Percentiles rank a stretch among this genome's conserved stretches.
phyloP scores from a whole-genome alignment of 1,284 basidiomycete species.

The Heterobasidion occidentale region DNA sequence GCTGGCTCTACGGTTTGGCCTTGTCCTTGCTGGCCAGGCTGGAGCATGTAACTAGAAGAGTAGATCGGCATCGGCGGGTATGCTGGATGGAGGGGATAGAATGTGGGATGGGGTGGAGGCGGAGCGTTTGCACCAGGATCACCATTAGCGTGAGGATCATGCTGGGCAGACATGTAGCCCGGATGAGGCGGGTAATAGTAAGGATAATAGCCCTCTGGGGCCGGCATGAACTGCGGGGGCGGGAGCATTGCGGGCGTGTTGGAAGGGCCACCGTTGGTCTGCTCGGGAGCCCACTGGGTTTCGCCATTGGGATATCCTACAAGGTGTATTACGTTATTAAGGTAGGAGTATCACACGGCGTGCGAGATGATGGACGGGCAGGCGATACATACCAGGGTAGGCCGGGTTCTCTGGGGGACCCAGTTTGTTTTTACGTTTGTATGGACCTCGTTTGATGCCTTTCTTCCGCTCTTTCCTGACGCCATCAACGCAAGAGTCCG shows the following conservation, averaged over 20 bases:
- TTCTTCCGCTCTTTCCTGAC: slow-evolving; percentile 79
- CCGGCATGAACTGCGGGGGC: slow-evolving; percentile 26
- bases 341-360: not conserved
- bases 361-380: not conserved
- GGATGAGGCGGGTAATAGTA: slow-evolving; percentile 27
- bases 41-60: slow-evolving; percentile 18
- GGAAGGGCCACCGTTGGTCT: slow-evolving; percentile 9
- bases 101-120: slow-evolving; percentile 25
- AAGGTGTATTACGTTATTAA: not conserved
- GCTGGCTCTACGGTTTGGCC: not conserved
- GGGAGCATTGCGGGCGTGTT: slow-evolving; percentile 26
- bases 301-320: slow-evolving; percentile 11
- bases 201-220: slow-evolving; percentile 48
- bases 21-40: slow-evolving; percentile 16
- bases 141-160: slow-evolving; percentile 33
- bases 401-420: slow-evolving; percentile 13
- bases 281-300: slow-evolving; percentile 9
- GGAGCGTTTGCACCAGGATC: slow-evolving; percentile 32
- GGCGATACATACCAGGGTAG: slow-evolving; percentile 12
- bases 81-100: slow-evolving; percentile 18
- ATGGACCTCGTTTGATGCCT: slow-evolving; percentile 81
- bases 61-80: slow-evolving; percentile 17
- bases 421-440: slow-evolving; percentile 66
- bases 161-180: slow-evolving; percentile 26
- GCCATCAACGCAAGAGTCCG: slow-evolving; percentile 64